Base-by-base conservation (phyloP, 176 grass and related monocot species). In the Juncus effusus region DNA sequence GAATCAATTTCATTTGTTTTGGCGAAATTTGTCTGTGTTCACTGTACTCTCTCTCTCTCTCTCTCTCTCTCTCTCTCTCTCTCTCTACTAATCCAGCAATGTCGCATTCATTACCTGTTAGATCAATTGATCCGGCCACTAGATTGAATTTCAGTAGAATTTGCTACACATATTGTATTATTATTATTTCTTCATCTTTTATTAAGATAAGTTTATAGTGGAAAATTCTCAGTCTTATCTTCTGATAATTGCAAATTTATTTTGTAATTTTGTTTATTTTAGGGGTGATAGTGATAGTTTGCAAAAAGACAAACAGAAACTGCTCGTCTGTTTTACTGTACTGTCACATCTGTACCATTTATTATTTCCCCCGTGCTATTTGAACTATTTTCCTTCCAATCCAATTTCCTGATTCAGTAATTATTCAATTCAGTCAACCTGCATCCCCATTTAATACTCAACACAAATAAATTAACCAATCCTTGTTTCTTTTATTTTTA, bases 261-360 rank as follows among this genome's bases (percentile, higher is more conserved):
- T 28, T 36, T 62, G 59, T n/a, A 39, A 39, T 16, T 62, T 62
- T 62, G 59, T 35, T 65, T 65, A 65, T 65, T 65, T 14, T 7
- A 42, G 6, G 44, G 9, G 39, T 50, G 63, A 66, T 16, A 13
- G 13, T 16, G 63, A 66, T 66, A 49, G 38, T 40, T 51, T 40
- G 36, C 41, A 44, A 40, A 66, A 66, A 47, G 39, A 62, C 13
- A 39, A 10, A 62, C 19, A 15, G 59, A 62, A 10, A 47, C 10
- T 16, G 42, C 42, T 38, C 42, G 38, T 66, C 39, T 38, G n/a
- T 65, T 65, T 42, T 14, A 13, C 16, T 44, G 3, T 13, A 13
- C 12, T 6, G 14, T 13, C 44, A 47, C 44, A 47, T 47, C 44
- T 7, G 69, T 72, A 59, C 15, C 55, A 72, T 45, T 71, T 72